Evolutionary conservation across 768 basidiomycete species (phyloP).

Genomic region (Boletellus ananiceps): DNA sequence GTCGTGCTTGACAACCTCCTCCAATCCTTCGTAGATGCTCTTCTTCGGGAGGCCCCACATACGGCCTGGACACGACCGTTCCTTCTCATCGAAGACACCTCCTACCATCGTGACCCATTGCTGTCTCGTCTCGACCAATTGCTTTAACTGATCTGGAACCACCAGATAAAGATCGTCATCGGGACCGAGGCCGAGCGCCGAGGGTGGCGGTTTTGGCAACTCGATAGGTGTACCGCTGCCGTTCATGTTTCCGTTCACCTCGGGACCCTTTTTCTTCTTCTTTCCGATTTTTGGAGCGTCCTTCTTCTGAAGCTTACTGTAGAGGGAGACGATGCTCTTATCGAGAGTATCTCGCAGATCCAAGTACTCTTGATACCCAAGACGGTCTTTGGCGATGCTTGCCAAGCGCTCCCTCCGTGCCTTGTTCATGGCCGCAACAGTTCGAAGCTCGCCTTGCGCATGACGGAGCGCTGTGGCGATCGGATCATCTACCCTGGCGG

Average conservation of each 20-base stretch:
- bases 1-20: slow-evolving; percentile 52
- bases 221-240: slow-evolving; percentile 31
- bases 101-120: slow-evolving; percentile 80
- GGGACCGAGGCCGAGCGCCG: slow-evolving; percentile 63
- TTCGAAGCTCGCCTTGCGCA: slow-evolving; percentile 76
- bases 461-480: slow-evolving; percentile 87
- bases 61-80: slow-evolving; percentile 57
- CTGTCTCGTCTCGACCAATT: slow-evolving; percentile 70
- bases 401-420: slow-evolving; percentile 70
- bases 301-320: slow-evolving; percentile 79
- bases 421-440: slow-evolving; percentile 79
- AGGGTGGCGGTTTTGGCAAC: slow-evolving; percentile 57
- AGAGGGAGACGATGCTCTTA: slow-evolving; percentile 71
- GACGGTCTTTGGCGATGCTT: slow-evolving; percentile 74
- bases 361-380: slow-evolving; percentile 90
- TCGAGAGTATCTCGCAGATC: slow-evolving; percentile 83
- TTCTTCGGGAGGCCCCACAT: slow-evolving; percentile 73
- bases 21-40: slow-evolving; percentile 74
- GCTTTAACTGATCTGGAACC: slow-evolving; percentile 63
- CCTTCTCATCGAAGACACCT: slow-evolving; percentile 69
- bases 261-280: slow-evolving; percentile 67
- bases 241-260: slow-evolving; percentile 30
- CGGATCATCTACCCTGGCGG: slow-evolving; percentile 85
- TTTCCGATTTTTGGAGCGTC: slow-evolving; percentile 62
- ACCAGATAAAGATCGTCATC: slow-evolving; percentile 62